Percentiles rank a stretch among this genome's conserved stretches.
phyloP scores from a whole-genome alignment of 208 protist species.

The Trypanosoma congolense region DNA sequence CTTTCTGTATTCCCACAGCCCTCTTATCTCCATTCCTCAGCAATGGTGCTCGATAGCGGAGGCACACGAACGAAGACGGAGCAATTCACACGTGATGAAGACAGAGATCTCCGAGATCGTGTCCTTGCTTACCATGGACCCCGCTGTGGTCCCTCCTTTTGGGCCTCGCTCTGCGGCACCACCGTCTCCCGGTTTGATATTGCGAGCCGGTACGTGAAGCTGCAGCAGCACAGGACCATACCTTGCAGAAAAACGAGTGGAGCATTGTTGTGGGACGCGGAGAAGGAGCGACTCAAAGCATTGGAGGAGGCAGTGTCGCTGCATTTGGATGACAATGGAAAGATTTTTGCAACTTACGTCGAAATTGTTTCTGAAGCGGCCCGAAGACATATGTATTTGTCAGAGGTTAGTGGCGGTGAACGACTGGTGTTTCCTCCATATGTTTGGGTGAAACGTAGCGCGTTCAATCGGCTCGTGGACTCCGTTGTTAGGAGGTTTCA shows the following conservation, averaged over 20 bases:
- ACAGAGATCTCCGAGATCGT: constrained; percentile 1
- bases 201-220: constrained; percentile 13
- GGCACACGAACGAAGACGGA: background rate
- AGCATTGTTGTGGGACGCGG: background rate
- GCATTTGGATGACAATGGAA: constrained; percentile 12
- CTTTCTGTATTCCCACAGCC: constrained; percentile 6
- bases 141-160: constrained; percentile 14
- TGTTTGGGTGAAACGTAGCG: constrained; percentile 17
- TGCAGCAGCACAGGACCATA: background rate
- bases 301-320: constrained; percentile 3
- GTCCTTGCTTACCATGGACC: constrained; percentile 7
- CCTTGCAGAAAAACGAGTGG: background rate
- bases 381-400: constrained; percentile 8
- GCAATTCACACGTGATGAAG: constrained; percentile 4
- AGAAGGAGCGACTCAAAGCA: constrained; percentile 2
- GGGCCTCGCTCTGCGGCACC: constrained; percentile 3
- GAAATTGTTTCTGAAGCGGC: constrained; percentile 2
- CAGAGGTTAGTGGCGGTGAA: background rate
- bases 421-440: constrained; percentile 13
- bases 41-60: background rate
- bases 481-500: background rate
- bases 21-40: background rate
- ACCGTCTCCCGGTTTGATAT: constrained; percentile 12
- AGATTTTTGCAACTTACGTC: constrained; percentile 14
- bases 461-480: constrained; percentile 3